A percentile compares a stretch with the other conserved stretches of the same genome.
Evolutionary conservation across 257 asterid genomes (phyloP).

Genomic region (Cynanchum wilfordii): DNA sequence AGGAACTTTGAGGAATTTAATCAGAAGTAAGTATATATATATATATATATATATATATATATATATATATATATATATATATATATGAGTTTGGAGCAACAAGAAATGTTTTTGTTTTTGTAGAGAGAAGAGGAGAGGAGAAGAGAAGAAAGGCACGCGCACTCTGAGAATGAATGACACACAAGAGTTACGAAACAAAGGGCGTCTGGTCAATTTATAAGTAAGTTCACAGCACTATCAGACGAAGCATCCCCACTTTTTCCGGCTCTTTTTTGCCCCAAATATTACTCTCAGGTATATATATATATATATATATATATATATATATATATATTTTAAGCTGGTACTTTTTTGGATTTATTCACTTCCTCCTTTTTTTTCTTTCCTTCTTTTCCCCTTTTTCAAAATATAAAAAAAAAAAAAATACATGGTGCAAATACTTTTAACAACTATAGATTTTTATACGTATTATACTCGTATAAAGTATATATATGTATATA

Average conservation of each 20-base stretch:
- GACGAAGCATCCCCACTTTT: slow-evolving; percentile 38
- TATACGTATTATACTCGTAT: no score
- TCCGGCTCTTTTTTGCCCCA: slow-evolving; percentile 30
- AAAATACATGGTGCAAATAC: no score
- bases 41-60: no score
- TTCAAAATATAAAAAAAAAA: neutral
- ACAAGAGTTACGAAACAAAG: slow-evolving; percentile 13
- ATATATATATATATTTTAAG: slow-evolving; percentile 1
- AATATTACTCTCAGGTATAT: slow-evolving; percentile 16
- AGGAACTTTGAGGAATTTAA: neutral
- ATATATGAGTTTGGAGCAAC: neutral
- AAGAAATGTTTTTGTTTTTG: neutral
- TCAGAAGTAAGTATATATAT: no score
- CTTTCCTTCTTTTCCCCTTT: neutral
- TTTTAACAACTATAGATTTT: no score
- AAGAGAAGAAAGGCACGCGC: neutral
- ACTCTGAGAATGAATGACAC: slow-evolving; percentile 1
- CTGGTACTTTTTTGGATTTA: neutral
- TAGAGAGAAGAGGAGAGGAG: neutral
- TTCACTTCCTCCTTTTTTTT: neutral
- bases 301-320: slow-evolving; percentile 5
- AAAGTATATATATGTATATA: no score
- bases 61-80: no score
- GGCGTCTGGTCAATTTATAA: slow-evolving; percentile 48
- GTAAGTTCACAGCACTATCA: slow-evolving; percentile 32